A percentile compares a stretch with the other conserved stretches of the same genome.
Conservation (phyloP, 1,139 yeast genomes). For the Scheffersomyces segobiensis region DNA sequence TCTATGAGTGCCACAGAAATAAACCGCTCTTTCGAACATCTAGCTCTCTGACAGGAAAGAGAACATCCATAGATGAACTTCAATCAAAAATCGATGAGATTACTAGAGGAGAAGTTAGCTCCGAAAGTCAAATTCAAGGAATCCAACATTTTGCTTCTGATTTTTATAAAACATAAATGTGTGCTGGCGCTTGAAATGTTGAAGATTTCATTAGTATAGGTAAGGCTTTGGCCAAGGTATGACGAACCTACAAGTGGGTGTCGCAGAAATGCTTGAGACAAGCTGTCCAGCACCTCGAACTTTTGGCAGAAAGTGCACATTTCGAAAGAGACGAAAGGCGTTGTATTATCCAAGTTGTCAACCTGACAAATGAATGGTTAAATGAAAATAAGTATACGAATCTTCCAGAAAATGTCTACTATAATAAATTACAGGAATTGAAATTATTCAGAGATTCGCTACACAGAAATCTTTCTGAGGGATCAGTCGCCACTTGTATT, state of each 20-base stretch:
- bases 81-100: background rate
- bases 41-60: background rate
- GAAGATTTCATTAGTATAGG: background rate
- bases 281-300: background rate
- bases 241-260: background rate
- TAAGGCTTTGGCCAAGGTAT: background rate
- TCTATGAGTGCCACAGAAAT: background rate
- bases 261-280: background rate
- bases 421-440: background rate
- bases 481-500: background rate
- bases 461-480: background rate
- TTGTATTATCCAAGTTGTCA: background rate
- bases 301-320: background rate
- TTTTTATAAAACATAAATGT: background rate
- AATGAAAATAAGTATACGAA: background rate
- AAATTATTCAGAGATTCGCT: background rate
- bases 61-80: background rate
- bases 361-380: background rate
- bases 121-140: background rate
- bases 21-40: background rate
- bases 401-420: background rate
- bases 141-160: background rate
- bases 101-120: background rate
- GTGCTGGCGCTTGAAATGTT: background rate
- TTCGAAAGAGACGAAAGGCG: background rate